Percentiles rank a stretch among this genome's conserved stretches.
Conservation (phyloP, 306 rosid genomes). For the Gastrolobium villosum region DNA sequence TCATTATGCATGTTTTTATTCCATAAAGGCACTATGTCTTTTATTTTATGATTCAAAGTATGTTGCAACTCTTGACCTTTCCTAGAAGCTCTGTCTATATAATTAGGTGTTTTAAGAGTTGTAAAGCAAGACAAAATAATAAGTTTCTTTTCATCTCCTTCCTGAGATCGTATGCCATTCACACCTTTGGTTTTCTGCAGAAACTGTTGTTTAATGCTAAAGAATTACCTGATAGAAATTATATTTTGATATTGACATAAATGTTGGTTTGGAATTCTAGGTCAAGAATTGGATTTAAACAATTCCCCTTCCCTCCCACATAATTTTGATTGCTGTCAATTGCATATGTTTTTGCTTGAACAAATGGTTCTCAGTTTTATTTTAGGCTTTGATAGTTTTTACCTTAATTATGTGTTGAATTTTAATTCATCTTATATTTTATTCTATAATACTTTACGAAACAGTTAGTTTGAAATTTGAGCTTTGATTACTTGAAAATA, state of each 20-base stretch:
- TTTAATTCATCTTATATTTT: neutral
- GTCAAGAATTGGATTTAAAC: neutral
- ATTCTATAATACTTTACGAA: neutral
- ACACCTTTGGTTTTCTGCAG: no score
- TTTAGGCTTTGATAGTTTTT: constrained; percentile 19
- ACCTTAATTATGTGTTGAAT: neutral
- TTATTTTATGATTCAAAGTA: no score
- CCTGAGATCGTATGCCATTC: no score
- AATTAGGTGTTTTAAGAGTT: no score
- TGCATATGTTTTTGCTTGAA: neutral
- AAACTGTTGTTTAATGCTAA: neutral
- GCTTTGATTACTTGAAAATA: neutral
- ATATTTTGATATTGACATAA: neutral
- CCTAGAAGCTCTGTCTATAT: no score
- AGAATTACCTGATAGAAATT: neutral
- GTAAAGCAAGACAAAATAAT: no score
- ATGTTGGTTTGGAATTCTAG: neutral
- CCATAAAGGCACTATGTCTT: no score
- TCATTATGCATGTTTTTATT: no score
- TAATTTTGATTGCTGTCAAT: constrained; percentile 2
- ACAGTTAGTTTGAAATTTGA: neutral
- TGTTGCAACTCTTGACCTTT: no score
- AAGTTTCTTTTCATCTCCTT: no score
- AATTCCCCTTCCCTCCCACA: neutral
- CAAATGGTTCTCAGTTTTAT: constrained; percentile 1